phyloP scores from a whole-genome alignment of 208 protist genomes.

The Trypanosomatidae sp. region DNA sequence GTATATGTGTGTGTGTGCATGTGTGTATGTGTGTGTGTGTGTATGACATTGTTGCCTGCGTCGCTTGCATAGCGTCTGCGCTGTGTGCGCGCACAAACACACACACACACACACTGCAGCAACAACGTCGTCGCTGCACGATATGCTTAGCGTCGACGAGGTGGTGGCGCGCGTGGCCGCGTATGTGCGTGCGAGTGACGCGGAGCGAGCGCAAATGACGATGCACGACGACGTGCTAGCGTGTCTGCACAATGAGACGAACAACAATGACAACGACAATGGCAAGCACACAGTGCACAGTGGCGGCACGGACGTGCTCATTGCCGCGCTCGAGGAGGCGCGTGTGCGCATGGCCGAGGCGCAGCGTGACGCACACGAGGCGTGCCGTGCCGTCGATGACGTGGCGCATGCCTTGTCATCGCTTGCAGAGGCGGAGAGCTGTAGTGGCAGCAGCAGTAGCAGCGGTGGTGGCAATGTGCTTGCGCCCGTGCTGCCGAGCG shows the following conservation, averaged over 20 bases:
- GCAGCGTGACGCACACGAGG: slow-evolving; percentile 16
- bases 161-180: too few relatives aligned
- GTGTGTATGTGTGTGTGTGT: too few relatives aligned
- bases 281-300: neutral
- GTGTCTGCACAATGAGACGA: too few relatives aligned
- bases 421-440: slow-evolving; percentile 11
- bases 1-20: too few relatives aligned
- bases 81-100: too few relatives aligned
- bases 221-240: neutral
- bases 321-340: slow-evolving; percentile 23
- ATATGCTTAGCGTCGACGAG: too few relatives aligned
- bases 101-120: too few relatives aligned
- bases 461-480: too few relatives aligned
- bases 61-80: too few relatives aligned
- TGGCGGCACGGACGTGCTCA: slow-evolving; percentile 8
- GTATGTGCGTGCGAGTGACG: neutral
- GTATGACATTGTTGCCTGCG: neutral
- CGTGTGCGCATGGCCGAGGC: slow-evolving; percentile 11
- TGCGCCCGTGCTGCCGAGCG: too few relatives aligned
- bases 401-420: slow-evolving; percentile 23
- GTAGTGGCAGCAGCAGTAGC: too few relatives aligned
- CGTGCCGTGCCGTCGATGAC: slow-evolving; percentile 22
- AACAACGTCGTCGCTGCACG: too few relatives aligned
- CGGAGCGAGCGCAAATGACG: neutral
- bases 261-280: neutral